Percentiles rank a stretch among this genome's conserved stretches.
Conservation (phyloP, 2,329 filamentous ascomycete species). For the Blastomyces silverae region DNA sequence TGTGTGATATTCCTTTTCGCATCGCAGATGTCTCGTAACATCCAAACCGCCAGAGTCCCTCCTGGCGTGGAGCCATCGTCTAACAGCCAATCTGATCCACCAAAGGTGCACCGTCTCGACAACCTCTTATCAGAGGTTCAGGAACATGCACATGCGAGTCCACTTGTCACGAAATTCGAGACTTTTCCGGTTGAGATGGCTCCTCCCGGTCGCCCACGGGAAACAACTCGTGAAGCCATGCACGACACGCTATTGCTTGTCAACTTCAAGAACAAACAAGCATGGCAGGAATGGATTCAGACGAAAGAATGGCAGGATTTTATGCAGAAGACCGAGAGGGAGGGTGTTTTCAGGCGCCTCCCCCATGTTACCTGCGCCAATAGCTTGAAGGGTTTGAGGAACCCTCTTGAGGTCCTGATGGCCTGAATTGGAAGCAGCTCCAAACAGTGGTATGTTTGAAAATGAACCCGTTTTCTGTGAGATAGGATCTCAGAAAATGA, state of each 20-base stretch:
- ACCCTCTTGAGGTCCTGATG: constrained; percentile 24
- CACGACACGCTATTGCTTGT: constrained; percentile 27
- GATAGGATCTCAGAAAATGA: not conserved
- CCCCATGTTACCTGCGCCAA: constrained; percentile 29
- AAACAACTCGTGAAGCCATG: constrained; percentile 22
- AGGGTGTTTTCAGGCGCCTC: constrained; percentile 25
- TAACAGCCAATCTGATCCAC: not conserved
- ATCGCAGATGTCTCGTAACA: constrained; percentile 27
- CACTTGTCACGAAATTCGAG: constrained; percentile 26
- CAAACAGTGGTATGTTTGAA: not conserved
- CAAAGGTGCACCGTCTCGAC: constrained; percentile 23
- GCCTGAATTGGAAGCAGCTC: not conserved
- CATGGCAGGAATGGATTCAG: constrained; percentile 25
- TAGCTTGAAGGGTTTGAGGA: constrained; percentile 26
- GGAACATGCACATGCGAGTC: constrained; percentile 25
- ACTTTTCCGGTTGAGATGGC: constrained; percentile 26
- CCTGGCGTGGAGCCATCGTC: constrained; percentile 13
- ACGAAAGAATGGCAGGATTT: constrained; percentile 27
- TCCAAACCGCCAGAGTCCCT: constrained; percentile 22
- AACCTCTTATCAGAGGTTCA: constrained; percentile 24
- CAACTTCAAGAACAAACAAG: constrained; percentile 25
- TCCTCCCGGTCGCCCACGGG: constrained; percentile 18
- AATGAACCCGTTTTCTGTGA: not conserved
- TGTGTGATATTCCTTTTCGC: constrained; percentile 29
- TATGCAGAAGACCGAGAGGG: constrained; percentile 25